These are phyloP conservation scores for Botryotinia narcissicola DNA, from an alignment of 2,329 filamentous ascomycete species.

Conservation along the genomic window DNA sequence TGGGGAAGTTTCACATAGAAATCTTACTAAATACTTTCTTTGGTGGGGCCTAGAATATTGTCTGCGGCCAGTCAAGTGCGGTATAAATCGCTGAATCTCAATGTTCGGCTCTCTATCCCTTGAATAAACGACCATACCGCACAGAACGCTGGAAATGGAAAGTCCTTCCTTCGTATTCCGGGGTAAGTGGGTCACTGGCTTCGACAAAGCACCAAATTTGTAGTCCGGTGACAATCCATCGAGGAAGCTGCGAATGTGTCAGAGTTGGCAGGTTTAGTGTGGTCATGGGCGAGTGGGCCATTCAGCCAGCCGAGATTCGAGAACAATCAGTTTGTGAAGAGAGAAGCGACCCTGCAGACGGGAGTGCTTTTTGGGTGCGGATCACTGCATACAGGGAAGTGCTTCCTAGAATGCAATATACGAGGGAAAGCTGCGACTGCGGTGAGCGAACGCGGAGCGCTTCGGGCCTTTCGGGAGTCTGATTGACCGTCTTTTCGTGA, in stretches of 20 bases:
- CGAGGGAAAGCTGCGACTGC: background rate
- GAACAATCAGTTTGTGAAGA: background rate
- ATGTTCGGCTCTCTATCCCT: background rate
- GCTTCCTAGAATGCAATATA: background rate
- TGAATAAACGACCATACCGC: background rate
- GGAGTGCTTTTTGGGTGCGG: background rate
- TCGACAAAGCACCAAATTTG: background rate
- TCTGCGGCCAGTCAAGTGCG: background rate
- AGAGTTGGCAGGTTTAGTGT: background rate
- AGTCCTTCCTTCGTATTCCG: background rate
- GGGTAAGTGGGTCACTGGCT: background rate
- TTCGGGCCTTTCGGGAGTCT: background rate
- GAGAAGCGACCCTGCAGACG: background rate
- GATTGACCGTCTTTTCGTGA: background rate
- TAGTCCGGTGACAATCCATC: background rate
- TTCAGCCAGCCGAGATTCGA: background rate
- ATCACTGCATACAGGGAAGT: conserved; percentile 7
- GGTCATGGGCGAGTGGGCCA: background rate
- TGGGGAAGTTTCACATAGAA: background rate
- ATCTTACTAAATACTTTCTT: background rate
- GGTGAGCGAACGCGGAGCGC: background rate
- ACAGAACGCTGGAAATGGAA: background rate
- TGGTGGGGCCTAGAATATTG: background rate
- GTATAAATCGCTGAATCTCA: background rate
- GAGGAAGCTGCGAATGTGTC: background rate